A percentile compares a stretch with the other conserved stretches of the same genome.
Evolutionary conservation across 768 basidiomycete species (phyloP).

Genomic region (Psilocybe cyanescens): DNA sequence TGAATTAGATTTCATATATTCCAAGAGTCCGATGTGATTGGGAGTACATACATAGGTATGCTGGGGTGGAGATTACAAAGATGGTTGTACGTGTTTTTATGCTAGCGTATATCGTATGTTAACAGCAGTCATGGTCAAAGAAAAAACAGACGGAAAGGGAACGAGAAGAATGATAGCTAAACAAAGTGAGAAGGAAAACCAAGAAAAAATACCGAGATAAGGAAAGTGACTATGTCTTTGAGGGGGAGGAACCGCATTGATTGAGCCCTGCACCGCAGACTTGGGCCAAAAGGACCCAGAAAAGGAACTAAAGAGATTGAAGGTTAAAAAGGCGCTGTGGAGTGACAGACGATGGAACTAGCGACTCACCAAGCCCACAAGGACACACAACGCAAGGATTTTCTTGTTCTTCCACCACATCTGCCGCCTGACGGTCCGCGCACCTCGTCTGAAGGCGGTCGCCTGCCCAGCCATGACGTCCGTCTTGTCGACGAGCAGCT

Average conservation of each 20-base stretch:
- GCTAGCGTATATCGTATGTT: not conserved
- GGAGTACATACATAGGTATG: constrained; percentile 3
- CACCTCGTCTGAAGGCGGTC: constrained; percentile 89
- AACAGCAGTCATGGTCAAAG: not conserved
- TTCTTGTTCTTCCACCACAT: constrained; percentile 92
- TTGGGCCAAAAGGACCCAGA: constrained; percentile 86
- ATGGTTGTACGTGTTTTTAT: not conserved
- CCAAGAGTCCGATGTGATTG: not conserved
- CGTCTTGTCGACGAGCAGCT: constrained; percentile 96
- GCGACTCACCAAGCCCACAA: constrained; percentile 65
- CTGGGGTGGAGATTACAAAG: constrained; percentile 4
- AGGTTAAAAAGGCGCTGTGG: constrained; percentile 5
- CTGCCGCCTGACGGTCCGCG: constrained; percentile 77
- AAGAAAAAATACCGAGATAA: constrained; percentile 11
- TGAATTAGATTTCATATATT: not conserved
- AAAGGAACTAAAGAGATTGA: constrained; percentile 51
- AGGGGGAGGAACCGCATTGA: constrained; percentile 45
- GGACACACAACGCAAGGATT: constrained; percentile 63
- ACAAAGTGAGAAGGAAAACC: not conserved
- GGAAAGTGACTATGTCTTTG: constrained; percentile 13
- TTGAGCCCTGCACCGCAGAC: constrained; percentile 86
- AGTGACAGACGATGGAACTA: constrained; percentile 1
- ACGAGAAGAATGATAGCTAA: not conserved
- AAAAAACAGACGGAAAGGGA: not conserved
- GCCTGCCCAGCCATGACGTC: constrained; percentile 95